Conservation (phyloP, 805 yeast genomes). For the Kodamaea jinghongensis region DNA sequence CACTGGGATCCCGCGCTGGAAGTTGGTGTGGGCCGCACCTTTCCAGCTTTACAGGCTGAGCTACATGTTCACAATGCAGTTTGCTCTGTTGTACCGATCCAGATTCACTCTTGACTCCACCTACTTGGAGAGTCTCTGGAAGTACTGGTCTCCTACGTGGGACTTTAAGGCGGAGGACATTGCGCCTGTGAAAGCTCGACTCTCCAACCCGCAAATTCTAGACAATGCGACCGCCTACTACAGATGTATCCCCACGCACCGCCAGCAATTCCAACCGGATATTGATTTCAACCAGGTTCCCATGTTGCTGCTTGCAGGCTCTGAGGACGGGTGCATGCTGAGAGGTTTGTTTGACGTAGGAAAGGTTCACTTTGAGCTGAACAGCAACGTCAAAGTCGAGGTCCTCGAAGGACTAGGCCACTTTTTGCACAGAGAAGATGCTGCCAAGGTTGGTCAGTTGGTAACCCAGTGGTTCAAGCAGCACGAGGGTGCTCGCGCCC, state of each 20-base stretch:
- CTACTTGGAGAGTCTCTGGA: constrained; percentile 35
- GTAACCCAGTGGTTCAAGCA: constrained; percentile 28
- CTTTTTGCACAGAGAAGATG: constrained; percentile 40
- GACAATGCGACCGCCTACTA: constrained; percentile 40
- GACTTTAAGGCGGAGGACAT: constrained; percentile 24
- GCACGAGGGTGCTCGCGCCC: constrained; percentile 2
- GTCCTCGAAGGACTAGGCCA: constrained; percentile 32
- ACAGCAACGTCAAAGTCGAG: constrained; percentile 23
- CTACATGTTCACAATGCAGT: constrained; percentile 40
- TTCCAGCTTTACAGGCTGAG: constrained; percentile 33
- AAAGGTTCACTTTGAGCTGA: constrained; percentile 16
- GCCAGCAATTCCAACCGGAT: constrained; percentile 18
- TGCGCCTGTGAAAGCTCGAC: constrained; percentile 26
- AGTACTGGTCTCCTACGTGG: constrained; percentile 42
- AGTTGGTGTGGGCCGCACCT: constrained; percentile 29
- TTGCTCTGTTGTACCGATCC: constrained; percentile 20
- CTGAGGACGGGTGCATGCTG: constrained; percentile 40
- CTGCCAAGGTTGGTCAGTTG: constrained; percentile 24
- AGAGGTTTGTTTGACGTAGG: constrained; percentile 25
- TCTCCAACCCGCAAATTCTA: constrained; percentile 24
- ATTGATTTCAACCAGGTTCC: constrained; percentile 38
- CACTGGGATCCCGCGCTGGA: constrained; percentile 25
- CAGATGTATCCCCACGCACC: constrained; percentile 25
- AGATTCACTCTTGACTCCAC: constrained; percentile 14
- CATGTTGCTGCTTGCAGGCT: constrained; percentile 34